phyloP scores from a whole-genome alignment of 495 filamentous ascomycete genomes.

The Lasiosphaeria ovina region DNA sequence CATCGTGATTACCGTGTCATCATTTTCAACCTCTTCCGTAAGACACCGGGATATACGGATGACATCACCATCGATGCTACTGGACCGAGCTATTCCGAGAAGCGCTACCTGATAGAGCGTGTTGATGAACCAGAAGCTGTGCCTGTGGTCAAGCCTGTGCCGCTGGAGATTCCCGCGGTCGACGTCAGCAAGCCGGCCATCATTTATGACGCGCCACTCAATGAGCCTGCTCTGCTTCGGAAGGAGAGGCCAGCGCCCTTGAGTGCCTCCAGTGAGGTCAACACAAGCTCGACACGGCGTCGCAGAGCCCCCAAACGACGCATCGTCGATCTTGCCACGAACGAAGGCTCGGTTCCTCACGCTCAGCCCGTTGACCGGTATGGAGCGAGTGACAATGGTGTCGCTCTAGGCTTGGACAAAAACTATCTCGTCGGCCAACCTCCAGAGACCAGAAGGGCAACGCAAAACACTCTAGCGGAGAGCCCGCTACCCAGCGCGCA shows the following conservation, averaged over 20 bases:
- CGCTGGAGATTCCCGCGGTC: constrained; percentile 56
- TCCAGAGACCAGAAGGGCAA: constrained; percentile 31
- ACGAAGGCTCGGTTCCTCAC: constrained; percentile 47
- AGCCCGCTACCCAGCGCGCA: constrained; percentile 28
- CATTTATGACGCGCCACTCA: constrained; percentile 46
- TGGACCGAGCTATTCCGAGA: constrained; percentile 77
- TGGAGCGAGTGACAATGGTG: constrained; percentile 6
- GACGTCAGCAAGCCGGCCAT: constrained; percentile 63
- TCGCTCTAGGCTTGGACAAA: constrained; percentile 24
- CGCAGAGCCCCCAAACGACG: constrained; percentile 62
- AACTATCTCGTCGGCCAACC: constrained; percentile 46
- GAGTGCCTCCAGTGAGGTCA: constrained; percentile 48
- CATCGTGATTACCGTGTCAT: constrained; percentile 80
- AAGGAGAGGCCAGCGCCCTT: constrained; percentile 49
- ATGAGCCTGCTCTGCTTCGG: constrained; percentile 47
- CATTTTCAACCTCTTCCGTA: constrained; percentile 95
- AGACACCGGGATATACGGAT: constrained; percentile 84
- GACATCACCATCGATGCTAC: constrained; percentile 87
- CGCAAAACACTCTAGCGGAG: constrained; percentile 25
- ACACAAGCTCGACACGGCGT: constrained; percentile 50
- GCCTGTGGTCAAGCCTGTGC: constrained; percentile 68
- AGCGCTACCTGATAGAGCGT: constrained; percentile 80
- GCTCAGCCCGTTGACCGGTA: constrained; percentile 25
- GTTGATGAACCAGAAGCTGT: constrained; percentile 69
- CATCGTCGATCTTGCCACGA: constrained; percentile 77